Evolutionary conservation across 352 stramenopile species (phyloP).

Genomic region (Pythium sp.): DNA sequence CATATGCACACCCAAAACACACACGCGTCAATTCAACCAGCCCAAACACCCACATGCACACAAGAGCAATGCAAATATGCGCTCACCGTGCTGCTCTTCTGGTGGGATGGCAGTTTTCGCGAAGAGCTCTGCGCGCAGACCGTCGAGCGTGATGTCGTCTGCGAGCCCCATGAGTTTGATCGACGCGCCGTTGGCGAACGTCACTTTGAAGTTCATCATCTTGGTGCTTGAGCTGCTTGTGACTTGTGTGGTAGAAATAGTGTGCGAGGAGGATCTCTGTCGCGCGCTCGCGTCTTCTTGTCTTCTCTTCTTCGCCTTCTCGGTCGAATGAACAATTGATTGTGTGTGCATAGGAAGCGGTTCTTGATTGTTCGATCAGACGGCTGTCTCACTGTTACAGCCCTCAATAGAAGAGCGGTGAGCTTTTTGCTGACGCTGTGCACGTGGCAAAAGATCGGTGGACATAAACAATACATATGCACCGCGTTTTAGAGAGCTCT

Average conservation of each 20-base stretch:
- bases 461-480: background rate
- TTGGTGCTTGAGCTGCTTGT: background rate
- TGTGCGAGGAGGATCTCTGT: background rate
- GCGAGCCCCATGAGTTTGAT: conserved; percentile 64
- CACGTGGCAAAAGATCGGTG: background rate
- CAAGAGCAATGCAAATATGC: background rate
- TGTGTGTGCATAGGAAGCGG: background rate
- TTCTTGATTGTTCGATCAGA: conserved; percentile 19
- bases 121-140: conserved; percentile 43
- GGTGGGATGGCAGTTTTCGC: conserved; percentile 56
- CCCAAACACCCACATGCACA: background rate
- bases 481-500: background rate
- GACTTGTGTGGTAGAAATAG: background rate
- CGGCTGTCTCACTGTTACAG: conserved; percentile 3
- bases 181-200: conserved; percentile 70
- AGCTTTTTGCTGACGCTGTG: conserved; percentile 5
- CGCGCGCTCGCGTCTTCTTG: background rate
- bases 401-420: conserved; percentile 9
- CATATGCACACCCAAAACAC: background rate
- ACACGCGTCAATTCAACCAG: background rate
- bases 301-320: conserved; percentile 4
- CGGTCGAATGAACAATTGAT: background rate
- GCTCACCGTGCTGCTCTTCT: conserved; percentile 63
- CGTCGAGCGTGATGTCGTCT: conserved; percentile 61
- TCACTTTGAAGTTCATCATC: conserved; percentile 64